Base-by-base conservation (phyloP, 73 alveolate genomes). In the Tetrahymena thermophila region DNA sequence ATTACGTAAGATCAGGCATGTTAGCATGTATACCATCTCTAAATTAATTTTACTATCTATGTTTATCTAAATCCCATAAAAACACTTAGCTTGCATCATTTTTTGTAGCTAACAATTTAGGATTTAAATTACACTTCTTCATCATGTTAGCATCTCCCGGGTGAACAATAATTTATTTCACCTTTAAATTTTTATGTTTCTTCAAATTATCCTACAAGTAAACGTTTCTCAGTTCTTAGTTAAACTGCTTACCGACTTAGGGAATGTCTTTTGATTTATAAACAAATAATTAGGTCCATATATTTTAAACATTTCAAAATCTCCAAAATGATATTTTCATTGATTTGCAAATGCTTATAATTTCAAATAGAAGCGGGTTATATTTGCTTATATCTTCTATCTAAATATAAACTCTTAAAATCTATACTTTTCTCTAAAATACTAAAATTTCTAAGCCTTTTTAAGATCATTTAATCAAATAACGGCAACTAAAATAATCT, bases 71-170 rank as follows among this genome's bases (percentile, higher is more conserved):
- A 95, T 95, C 97, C 97, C 97, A 95, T 23, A 95, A 85, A 43
- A 85, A 85, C 1, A 95, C 97, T 84, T 89, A 56, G 34, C 94
- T 35, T 38, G 93, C 85, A 56, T 95, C 97, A 85, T 93, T 95
- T 35, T 95, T 95, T 5, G 97, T 95, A 8, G 94, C 95, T 37
- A 95, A 35, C 35, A 95, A 34, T 55, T 95, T 95, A 21, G 35
- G 44, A 25, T 93, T 50, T 0, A 89, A 42, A 43, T 43, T 43
- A 55, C 95, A 85, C 37, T 71, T 71, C 94, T 95, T 95, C 15
- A 95, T 85, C 55, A 95, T 89, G 43, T 85, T 95, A n/a, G 94
- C 95, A 50, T 95, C 97, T 43, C 97, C 97, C 31, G 97, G 97
- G 94, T 95, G 97, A 9, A 95, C 95, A 34, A 95, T 89, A 43